These are phyloP conservation scores for Inga leiocalycina DNA, from an alignment of 306 rosid species.

Conservation along the genomic window DNA sequence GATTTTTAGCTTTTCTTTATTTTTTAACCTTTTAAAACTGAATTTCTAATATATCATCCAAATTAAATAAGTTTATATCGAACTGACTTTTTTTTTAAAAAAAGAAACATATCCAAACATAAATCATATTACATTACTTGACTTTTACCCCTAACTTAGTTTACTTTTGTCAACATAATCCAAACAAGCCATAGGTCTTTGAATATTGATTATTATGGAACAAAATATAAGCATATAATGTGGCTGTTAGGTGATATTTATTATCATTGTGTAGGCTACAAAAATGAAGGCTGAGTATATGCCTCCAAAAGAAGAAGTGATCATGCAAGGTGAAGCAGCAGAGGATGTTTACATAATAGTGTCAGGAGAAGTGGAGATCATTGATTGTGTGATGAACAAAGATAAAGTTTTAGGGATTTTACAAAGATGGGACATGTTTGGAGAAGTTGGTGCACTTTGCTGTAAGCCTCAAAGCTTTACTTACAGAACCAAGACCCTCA, in stretches of 20 bases:
- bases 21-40: no score
- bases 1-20: not conserved
- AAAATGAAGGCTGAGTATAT: slow-evolving; percentile 87
- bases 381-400: slow-evolving; percentile 52
- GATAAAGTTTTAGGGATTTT: slow-evolving; percentile 65
- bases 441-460: slow-evolving; percentile 80
- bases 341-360: slow-evolving; percentile 87
- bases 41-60: no score
- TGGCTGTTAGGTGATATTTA: no score
- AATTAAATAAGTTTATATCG: no score
- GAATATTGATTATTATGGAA: no score
- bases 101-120: no score
- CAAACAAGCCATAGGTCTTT: no score
- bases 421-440: slow-evolving; percentile 69
- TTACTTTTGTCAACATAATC: no score
- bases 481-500: slow-evolving; percentile 80
- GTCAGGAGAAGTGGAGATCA: slow-evolving; percentile 86
- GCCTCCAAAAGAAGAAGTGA: slow-evolving; percentile 93
- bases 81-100: no score
- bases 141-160: no score
- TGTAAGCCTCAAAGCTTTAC: slow-evolving; percentile 68
- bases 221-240: no score
- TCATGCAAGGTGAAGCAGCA: slow-evolving; percentile 73
- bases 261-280: slow-evolving; percentile 53
- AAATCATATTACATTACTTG: no score